Evolutionary conservation across 2,329 filamentous ascomycete genomes (phyloP).

Genomic region (Lasiodiplodia sp.): DNA sequence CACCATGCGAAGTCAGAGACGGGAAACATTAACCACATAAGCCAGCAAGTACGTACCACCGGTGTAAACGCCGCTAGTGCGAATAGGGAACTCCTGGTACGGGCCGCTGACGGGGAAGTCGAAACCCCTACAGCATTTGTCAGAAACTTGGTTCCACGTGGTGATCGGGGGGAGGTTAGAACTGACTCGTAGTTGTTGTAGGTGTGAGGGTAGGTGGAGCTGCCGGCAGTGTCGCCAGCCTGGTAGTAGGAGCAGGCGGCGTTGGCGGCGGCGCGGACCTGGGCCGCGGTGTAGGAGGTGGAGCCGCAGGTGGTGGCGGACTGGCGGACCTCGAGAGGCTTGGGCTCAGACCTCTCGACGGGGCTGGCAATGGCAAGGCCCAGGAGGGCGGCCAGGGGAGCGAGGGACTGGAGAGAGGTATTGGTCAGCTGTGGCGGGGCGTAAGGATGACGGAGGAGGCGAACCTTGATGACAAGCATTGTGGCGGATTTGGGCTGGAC

Average conservation of each 20-base stretch:
- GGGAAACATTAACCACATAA: background rate
- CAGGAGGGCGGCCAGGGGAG: conserved; percentile 31
- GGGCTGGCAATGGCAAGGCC: conserved; percentile 36
- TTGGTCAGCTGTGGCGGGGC: conserved; percentile 28
- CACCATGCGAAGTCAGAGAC: background rate
- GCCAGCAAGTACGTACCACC: conserved; percentile 56
- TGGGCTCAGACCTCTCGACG: conserved; percentile 7
- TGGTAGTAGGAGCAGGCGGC: conserved; percentile 61
- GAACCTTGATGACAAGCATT: conserved; percentile 25
- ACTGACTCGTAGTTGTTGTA: conserved; percentile 65
- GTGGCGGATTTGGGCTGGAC: background rate
- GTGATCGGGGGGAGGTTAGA: background rate
- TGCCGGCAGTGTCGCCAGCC: conserved; percentile 46
- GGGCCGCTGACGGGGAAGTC: conserved; percentile 63
- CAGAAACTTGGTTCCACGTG: background rate
- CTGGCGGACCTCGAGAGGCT: conserved; percentile 46
- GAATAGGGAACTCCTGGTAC: conserved; percentile 70
- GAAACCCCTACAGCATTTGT: conserved; percentile 55
- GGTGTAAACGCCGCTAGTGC: conserved; percentile 59
- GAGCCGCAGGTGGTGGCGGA: conserved; percentile 63
- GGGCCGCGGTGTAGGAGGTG: conserved; percentile 58
- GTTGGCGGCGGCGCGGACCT: conserved; percentile 59
- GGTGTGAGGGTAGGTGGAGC: conserved; percentile 62
- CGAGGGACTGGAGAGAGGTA: conserved; percentile 12
- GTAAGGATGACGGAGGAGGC: background rate